Evolutionary conservation across 1,139 yeast genomes (phyloP), one percentile per base, ranked within the genome.

Genomic region (Candida pseudoviswanathii): DNA sequence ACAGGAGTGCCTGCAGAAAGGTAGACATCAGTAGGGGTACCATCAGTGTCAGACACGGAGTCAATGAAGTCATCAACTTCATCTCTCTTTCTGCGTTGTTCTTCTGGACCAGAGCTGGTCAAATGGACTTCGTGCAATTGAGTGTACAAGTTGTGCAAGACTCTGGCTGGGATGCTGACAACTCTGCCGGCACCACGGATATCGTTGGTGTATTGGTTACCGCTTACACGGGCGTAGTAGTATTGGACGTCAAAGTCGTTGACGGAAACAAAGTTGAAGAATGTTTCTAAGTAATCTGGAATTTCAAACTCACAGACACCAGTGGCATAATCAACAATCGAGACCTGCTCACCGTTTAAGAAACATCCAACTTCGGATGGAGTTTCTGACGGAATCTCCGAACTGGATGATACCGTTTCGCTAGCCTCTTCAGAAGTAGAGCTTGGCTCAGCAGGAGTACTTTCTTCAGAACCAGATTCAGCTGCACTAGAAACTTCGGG

Each of bases 231-330:
- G 44, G 68, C 60, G 62, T 73, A 75, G 69, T 71, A 73, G 61
- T 70, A 73, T 54, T 68, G 68, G 47, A 63, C 69, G 43, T 62
- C 54, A 64, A 67, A 74, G 54, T 74, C 70, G 44, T 70, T 71
- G 9, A 52, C 47, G 34, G 70, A 60, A 30, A 33, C 55, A 62
- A 61, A 73, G 36, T 59, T 56, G 58, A 70, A 72, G 44, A 47
- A 38, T 37, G 59, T 63, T 43, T 74, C 71, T 51, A 59, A 65
- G 29, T 48, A 5, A 3, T 58, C 48, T 54, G 77, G 76, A 45
- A 75, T 55, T n/a, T 67, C 51, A 68, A 72, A 73, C 46, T 71
- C 68, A 65, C 80, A 75, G n/a, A 51, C 53, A 54, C 78, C 80
- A 45, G 78, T 68, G 51, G 67, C 77, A 53, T 65, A 66, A 63